A percentile compares a stretch with the other conserved stretches of the same genome.
These are phyloP conservation scores for Magnaporthiopsis rhizophila DNA, from an alignment of 2,329 filamentous ascomycete species.

Conservation along the genomic window DNA sequence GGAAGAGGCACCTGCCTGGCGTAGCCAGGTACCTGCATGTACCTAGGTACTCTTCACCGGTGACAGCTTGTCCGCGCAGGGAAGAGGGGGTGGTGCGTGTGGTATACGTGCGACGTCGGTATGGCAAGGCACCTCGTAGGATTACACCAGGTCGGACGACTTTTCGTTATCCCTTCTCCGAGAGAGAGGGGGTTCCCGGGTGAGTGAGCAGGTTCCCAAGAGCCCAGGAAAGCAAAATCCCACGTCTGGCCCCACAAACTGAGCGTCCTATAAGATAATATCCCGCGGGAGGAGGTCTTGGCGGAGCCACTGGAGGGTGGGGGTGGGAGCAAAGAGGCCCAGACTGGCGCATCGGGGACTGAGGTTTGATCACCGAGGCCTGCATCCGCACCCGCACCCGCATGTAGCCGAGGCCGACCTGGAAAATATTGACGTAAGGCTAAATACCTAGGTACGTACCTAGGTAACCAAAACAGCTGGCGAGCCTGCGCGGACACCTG, in stretches of 20 bases:
- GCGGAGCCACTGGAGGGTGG: background rate
- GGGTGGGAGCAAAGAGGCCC: no score
- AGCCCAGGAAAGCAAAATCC: background rate
- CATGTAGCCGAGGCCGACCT: background rate
- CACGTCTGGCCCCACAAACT: background rate
- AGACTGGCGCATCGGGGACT: background rate
- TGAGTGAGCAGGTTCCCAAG: background rate
- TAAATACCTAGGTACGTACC: no score
- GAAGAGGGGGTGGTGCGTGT: background rate
- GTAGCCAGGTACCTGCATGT: no score
- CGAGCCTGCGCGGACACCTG: background rate
- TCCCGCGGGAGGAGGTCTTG: background rate
- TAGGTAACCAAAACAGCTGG: no score
- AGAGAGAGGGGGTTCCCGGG: background rate
- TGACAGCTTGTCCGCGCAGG: background rate
- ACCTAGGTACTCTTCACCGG: background rate
- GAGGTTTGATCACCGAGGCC: background rate
- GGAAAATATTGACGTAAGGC: no score
- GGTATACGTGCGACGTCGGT: background rate
- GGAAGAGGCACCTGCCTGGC: no score
- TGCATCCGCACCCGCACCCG: no score
- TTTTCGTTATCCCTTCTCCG: no score
- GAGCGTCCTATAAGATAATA: constrained; percentile 4
- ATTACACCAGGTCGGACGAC: background rate
- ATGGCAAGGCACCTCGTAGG: background rate